phyloP scores from a whole-genome alignment of 2,329 filamentous ascomycete genomes.

The Thelonectria blattea region DNA sequence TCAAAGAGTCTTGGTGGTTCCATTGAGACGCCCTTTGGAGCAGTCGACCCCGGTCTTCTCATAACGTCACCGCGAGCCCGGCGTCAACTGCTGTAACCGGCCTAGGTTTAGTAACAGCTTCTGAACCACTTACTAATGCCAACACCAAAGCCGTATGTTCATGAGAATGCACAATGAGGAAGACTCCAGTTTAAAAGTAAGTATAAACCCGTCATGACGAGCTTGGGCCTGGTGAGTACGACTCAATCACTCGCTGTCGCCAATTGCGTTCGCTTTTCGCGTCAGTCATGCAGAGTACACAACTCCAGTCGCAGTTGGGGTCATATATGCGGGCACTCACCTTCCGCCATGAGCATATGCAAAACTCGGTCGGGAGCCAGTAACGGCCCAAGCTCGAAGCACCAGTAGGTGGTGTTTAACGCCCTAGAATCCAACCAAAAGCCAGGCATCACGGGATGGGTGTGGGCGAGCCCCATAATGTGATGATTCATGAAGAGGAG shows the following conservation, averaged over 20 bases:
- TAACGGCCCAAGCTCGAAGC: slow-evolving; percentile 1
- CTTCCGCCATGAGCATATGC: slow-evolving; percentile 3
- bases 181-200: not conserved
- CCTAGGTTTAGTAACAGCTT: not conserved
- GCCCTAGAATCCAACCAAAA: not conserved
- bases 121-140: not conserved
- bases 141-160: not conserved
- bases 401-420: not conserved
- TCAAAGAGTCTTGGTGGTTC: not conserved
- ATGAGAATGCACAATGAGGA: not conserved
- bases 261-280: not conserved
- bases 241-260: not conserved
- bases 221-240: not conserved
- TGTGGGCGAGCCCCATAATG: no score
- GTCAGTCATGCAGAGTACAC: not conserved
- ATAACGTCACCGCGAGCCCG: not conserved
- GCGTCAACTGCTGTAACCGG: not conserved
- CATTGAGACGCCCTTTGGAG: not conserved
- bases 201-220: no score
- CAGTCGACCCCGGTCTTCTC: not conserved
- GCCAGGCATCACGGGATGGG: not conserved
- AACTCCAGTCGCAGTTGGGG: not conserved
- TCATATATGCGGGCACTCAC: not conserved
- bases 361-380: not conserved
- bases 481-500: not conserved